Evolutionary conservation across 805 yeast species (phyloP).

Genomic region (Saccharomyces cerevisiae): DNA sequence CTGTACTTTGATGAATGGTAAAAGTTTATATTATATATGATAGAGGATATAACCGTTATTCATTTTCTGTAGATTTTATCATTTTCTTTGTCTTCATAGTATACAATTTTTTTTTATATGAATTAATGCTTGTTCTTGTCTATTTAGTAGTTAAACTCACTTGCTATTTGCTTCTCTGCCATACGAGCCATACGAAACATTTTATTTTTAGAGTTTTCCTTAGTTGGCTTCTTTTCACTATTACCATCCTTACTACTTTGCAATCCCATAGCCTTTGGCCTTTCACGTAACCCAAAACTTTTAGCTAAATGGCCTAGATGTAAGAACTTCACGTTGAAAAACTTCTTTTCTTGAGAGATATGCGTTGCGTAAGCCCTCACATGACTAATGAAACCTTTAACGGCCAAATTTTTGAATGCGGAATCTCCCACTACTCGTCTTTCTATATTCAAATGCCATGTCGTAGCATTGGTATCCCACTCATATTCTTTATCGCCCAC

Average conservation of each 20-base stretch:
- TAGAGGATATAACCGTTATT: not conserved
- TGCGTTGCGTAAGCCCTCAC: constrained; percentile 95
- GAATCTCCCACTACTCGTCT: constrained; percentile 74
- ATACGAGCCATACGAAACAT: constrained; percentile 68
- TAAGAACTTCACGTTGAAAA: constrained; percentile 70
- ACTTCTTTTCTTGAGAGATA: constrained; percentile 65
- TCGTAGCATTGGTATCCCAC: constrained; percentile 94
- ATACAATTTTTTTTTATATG: not conserved
- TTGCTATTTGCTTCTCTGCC: constrained; percentile 54
- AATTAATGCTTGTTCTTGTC: not conserved
- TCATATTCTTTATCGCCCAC: constrained; percentile 33
- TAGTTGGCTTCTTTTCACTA: constrained; percentile 36
- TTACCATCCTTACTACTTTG: constrained; percentile 27
- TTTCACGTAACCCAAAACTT: constrained; percentile 87
- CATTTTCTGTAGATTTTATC: not conserved
- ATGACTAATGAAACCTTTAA: constrained; percentile 78
- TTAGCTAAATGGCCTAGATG: constrained; percentile 97
- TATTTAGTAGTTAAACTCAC: constrained; percentile 60
- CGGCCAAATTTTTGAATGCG: constrained; percentile 54
- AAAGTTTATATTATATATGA: not conserved
- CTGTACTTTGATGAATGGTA: constrained; percentile 12
- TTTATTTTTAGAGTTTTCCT: constrained; percentile 62
- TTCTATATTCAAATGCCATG: constrained; percentile 89
- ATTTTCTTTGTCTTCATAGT: not conserved
- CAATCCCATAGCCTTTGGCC: constrained; percentile 73